Base-by-base conservation (phyloP, 306 rosid genomes). In the Crataegus laevigata region DNA sequence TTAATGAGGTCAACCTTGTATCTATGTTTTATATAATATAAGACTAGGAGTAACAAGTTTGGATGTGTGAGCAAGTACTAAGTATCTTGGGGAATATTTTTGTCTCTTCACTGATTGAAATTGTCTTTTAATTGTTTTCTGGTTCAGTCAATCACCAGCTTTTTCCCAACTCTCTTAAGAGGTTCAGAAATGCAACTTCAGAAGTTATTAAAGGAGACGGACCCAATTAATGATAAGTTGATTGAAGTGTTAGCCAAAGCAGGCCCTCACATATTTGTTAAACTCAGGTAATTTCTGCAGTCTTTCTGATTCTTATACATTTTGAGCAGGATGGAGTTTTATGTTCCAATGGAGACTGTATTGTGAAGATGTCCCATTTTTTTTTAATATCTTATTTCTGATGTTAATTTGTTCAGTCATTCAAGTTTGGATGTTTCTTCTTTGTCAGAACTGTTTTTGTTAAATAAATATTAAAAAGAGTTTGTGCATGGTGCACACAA, bases 101-200 rank as follows among this genome's bases (percentile, higher is more conserved):
- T 38, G 69, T 70, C 59, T 47, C 28, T 62, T 68, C 57, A 42
- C 68, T 76, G 66, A 69, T 65, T 72, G 62, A 76, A 61, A 69
- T 38, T 28, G 69, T 30, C 75, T 52, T 64, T 30, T 71, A 73
- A 8, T 81, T 72, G 76, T 78, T 82, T 77, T 66, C 74, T 82
- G 73, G 71, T 77, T 43, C 73, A 92, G 99, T 91, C 82, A 78
- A 80, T 92, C 75, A 85, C 84, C 79, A 86, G 85, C 85, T 77
- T 68, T 77, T 92, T 77, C 87, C 98, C 99, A 68, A 69, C 84
- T 66, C 89, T 90, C 83, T 72, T 92, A 81, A 89, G 86, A 84
- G 97, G 93, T 78, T 86, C 71, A 59, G 97, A 86, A 84, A 54
- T 29, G 61, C 87, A 87, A 83, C 86, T 94, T 58, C 89, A 77